Percentiles rank a stretch among this genome's conserved stretches.
Evolutionary conservation across 345 rosid genomes (phyloP).

Genomic region (Citrus cavaleriei): DNA sequence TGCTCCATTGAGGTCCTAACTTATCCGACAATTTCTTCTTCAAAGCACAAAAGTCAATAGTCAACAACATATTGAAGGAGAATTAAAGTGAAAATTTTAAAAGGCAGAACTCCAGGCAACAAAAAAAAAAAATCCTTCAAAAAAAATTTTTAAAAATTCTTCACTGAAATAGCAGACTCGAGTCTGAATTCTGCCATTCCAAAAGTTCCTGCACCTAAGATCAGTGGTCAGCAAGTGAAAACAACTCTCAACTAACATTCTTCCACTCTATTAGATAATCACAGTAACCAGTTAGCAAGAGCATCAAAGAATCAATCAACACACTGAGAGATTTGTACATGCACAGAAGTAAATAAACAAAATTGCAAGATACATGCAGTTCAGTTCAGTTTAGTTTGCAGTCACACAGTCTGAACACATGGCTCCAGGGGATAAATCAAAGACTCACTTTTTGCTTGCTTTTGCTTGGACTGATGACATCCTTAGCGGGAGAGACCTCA

Average conservation of each 20-base stretch:
- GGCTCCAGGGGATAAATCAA: neutral
- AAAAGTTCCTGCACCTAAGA: neutral
- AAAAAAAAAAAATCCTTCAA: neutral
- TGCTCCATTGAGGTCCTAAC: slow-evolving; percentile 91
- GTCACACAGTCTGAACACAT: neutral
- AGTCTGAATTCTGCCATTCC: neutral
- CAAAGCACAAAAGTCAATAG: slow-evolving; percentile 27
- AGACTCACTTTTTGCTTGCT: slow-evolving; percentile 62
- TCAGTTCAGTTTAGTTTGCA: neutral
- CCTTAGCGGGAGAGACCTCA: slow-evolving; percentile 69
- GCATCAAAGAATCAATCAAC: neutral
- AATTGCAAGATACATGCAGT: neutral
- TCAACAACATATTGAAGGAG: slow-evolving; percentile 15
- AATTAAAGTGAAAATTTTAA: neutral
- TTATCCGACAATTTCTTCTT: slow-evolving; percentile 78
- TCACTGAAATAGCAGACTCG: neutral
- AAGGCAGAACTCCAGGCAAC: neutral
- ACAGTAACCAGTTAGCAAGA: neutral
- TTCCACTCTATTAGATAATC: neutral
- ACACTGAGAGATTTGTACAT: neutral
- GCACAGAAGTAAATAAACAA: neutral
- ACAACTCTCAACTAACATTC: neutral
- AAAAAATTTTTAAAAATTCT: neutral
- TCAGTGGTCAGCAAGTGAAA: slow-evolving; percentile 2
- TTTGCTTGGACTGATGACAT: slow-evolving; percentile 49